Percentiles rank a stretch among this genome's conserved stretches.
These are phyloP conservation scores for Nicotiana knightiana DNA, from an alignment of 257 asterid genomes.

Conservation along the genomic window DNA sequence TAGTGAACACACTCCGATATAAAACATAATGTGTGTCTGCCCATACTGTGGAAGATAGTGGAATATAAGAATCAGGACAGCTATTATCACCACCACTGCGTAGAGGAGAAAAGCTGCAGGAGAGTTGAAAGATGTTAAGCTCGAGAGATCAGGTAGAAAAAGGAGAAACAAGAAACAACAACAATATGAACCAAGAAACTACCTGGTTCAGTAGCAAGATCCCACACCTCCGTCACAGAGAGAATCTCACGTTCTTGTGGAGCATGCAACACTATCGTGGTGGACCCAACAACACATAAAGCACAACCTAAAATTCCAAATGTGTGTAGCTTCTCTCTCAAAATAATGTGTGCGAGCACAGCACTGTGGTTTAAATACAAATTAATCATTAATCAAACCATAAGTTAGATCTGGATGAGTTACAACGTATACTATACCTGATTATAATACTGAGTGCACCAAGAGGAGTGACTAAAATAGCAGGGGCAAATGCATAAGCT, in stretches of 20 bases:
- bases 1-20: conserved; percentile 39
- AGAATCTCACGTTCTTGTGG: conserved; percentile 89
- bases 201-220: conserved; percentile 91
- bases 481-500: conserved; percentile 24
- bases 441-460: conserved; percentile 94
- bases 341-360: conserved; percentile 75
- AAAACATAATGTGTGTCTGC: conserved; percentile 37
- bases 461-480: conserved; percentile 89
- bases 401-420: conserved; percentile 14
- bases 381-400: conserved; percentile 27
- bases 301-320: conserved; percentile 94
- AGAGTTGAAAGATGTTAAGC: background rate
- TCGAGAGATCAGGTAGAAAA: conserved; percentile 1
- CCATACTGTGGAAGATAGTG: conserved; percentile 40
- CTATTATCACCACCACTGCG: conserved; percentile 22
- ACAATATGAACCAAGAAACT: background rate
- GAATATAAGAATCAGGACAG: conserved; percentile 30
- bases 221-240: conserved; percentile 84
- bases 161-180: background rate
- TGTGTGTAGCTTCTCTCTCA: conserved; percentile 65
- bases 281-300: conserved; percentile 88
- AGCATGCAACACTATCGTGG: conserved; percentile 82
- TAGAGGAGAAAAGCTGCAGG: conserved; percentile 38
- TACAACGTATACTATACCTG: conserved; percentile 49
- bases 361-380: conserved; percentile 50